Conservation (phyloP, 164 flowering plant genomes). For the Taxillus chinensis region DNA sequence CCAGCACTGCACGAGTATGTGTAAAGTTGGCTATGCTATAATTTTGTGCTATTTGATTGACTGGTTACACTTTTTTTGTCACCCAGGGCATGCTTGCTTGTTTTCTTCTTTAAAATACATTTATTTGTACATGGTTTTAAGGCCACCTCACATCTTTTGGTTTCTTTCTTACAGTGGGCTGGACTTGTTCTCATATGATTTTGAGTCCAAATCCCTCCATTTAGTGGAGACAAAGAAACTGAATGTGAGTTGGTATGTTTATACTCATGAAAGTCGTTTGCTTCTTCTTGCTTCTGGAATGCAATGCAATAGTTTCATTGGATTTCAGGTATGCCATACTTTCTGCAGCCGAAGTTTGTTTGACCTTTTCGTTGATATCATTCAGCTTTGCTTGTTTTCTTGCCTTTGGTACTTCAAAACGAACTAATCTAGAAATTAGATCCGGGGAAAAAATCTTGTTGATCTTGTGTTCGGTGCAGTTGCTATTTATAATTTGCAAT, state of each 20-base stretch:
- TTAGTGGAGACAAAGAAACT: constrained; percentile 70
- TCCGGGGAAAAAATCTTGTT: background rate
- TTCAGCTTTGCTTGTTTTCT: background rate
- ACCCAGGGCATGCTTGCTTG: too few relatives aligned
- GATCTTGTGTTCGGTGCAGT: too few relatives aligned
- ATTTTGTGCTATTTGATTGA: too few relatives aligned
- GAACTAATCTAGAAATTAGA: background rate
- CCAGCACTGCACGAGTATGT: too few relatives aligned
- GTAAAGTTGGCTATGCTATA: too few relatives aligned
- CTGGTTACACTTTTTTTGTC: too few relatives aligned
- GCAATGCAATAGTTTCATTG: constrained; percentile 81
- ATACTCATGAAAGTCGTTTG: constrained; percentile 95
- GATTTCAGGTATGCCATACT: constrained; percentile 63
- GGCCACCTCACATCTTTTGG: too few relatives aligned
- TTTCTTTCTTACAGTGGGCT: constrained; percentile 52
- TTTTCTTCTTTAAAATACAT: too few relatives aligned
- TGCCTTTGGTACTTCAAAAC: background rate
- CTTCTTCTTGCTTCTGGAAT: constrained; percentile 94
- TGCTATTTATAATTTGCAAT: too few relatives aligned
- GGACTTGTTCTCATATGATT: constrained; percentile 54
- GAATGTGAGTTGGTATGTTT: constrained; percentile 82
- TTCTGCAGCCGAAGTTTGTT: background rate
- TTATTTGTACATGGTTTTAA: too few relatives aligned
- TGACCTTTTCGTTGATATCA: background rate
- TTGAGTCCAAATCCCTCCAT: constrained; percentile 44